phyloP scores from a whole-genome alignment of 2,329 filamentous ascomycete species.

The Emmonsia crescens region DNA sequence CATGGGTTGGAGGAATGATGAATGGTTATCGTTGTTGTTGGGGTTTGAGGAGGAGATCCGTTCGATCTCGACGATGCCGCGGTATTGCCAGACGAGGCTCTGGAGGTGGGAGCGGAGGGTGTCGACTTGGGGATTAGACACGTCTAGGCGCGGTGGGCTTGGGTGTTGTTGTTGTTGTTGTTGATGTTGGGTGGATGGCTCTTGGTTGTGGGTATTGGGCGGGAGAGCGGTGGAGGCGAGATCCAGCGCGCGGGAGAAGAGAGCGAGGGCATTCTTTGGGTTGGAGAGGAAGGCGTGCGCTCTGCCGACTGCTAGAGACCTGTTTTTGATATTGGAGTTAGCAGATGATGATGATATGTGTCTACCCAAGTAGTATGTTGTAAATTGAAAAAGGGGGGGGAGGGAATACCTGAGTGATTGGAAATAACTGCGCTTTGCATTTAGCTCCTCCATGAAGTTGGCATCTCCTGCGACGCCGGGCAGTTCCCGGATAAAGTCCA shows the following conservation, averaged over 20 bases:
- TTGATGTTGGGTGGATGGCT: constrained; percentile 37
- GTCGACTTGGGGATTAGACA: constrained; percentile 49
- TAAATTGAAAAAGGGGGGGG: not conserved
- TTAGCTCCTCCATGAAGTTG: constrained; percentile 63
- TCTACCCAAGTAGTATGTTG: not conserved
- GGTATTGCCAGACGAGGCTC: constrained; percentile 66
- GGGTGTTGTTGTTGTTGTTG: constrained; percentile 26
- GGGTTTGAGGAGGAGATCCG: constrained; percentile 44
- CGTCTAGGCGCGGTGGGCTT: constrained; percentile 55
- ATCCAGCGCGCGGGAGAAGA: constrained; percentile 61
- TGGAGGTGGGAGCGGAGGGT: constrained; percentile 53
- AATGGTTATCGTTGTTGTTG: constrained; percentile 30
- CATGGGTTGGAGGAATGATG: constrained; percentile 45
- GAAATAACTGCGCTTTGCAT: constrained; percentile 72
- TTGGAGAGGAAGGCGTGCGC: constrained; percentile 68
- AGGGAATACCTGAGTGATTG: constrained; percentile 62
- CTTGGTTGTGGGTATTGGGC: constrained; percentile 32
- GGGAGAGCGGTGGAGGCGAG: constrained; percentile 46
- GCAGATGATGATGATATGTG: too few relatives aligned
- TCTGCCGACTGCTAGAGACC: constrained; percentile 72
- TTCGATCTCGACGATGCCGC: constrained; percentile 74
- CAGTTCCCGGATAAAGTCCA: constrained; percentile 81
- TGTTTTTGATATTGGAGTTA: constrained; percentile 23
- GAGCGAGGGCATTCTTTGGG: constrained; percentile 69
- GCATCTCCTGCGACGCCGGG: constrained; percentile 81